Conservation (phyloP, 768 basidiomycete genomes). For the Termitomyces sp. region DNA sequence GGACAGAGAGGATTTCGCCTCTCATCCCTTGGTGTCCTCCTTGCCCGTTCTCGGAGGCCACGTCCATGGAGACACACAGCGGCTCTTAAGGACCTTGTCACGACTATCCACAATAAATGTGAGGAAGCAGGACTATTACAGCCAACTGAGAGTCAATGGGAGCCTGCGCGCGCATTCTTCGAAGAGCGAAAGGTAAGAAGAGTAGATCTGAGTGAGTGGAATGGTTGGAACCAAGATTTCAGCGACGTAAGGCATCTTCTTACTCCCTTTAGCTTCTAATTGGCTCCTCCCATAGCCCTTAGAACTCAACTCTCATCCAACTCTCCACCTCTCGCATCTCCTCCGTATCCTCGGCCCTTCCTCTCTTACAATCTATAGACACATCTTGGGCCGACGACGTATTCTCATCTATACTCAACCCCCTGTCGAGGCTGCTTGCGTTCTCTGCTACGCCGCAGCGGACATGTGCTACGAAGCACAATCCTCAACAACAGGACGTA, state of each 20-base stretch:
- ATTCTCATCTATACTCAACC: slow-evolving; percentile 79
- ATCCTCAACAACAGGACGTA: slow-evolving; percentile 17
- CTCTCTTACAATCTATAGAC: slow-evolving; percentile 72
- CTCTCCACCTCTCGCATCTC: slow-evolving; percentile 68
- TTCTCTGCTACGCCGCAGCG: slow-evolving; percentile 66
- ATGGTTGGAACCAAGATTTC: slow-evolving; percentile 64
- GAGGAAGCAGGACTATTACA: slow-evolving; percentile 43
- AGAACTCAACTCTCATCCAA: slow-evolving; percentile 34
- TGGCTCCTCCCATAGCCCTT: background rate
- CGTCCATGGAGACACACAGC: slow-evolving; percentile 73
- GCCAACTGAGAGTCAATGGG: slow-evolving; percentile 54
- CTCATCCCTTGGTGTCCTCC: slow-evolving; percentile 69
- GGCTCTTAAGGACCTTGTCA: slow-evolving; percentile 55
- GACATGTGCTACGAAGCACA: slow-evolving; percentile 44
- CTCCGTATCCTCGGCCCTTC: slow-evolving; percentile 77
- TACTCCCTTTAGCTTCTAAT: background rate
- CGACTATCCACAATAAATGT: slow-evolving; percentile 44
- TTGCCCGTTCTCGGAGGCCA: slow-evolving; percentile 57
- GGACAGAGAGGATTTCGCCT: slow-evolving; percentile 79
- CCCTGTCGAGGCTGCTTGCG: slow-evolving; percentile 74
- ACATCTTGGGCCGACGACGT: slow-evolving; percentile 65
- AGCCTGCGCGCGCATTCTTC: slow-evolving; percentile 57
- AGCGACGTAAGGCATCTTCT: slow-evolving; percentile 37
- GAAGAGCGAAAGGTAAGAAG: slow-evolving; percentile 50
- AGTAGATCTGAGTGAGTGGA: slow-evolving; percentile 55